Percentiles rank a stretch among this genome's conserved stretches.
phyloP scores from a whole-genome alignment of 257 asterid genomes.

The Rhazya stricta region DNA sequence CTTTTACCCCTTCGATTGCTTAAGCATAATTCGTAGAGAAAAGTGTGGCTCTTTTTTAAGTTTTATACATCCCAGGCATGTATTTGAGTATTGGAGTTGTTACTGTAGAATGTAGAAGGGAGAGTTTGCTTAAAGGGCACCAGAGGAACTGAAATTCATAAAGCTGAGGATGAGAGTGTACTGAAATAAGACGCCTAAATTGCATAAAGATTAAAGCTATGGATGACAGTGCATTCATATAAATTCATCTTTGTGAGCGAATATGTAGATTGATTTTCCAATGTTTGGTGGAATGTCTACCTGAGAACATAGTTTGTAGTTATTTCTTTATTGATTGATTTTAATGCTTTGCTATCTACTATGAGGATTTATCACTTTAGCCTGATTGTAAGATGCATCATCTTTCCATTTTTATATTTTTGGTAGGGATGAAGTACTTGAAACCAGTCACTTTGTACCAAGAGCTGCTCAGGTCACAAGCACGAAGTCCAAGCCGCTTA shows the following conservation, averaged over 20 bases:
- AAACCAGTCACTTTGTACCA: constrained; percentile 58
- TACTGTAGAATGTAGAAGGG: neutral
- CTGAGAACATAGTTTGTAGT: neutral
- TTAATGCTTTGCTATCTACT: too few relatives aligned
- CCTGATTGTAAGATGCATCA: neutral
- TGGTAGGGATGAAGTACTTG: constrained; percentile 60
- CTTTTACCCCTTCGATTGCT: too few relatives aligned
- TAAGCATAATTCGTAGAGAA: too few relatives aligned
- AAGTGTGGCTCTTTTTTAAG: too few relatives aligned
- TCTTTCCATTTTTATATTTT: neutral
- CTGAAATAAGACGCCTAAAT: neutral
- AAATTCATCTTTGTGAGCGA: neutral
- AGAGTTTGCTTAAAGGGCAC: neutral
- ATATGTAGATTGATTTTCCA: neutral
- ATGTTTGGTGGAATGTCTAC: constrained; percentile 7
- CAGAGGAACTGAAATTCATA: neutral
- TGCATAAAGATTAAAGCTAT: too few relatives aligned
- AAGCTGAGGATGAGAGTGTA: neutral
- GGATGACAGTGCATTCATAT: neutral
- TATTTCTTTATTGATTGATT: neutral
- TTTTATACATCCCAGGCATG: too few relatives aligned
- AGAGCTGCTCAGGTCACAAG: constrained; percentile 48
- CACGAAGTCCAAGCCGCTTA: constrained; percentile 39
- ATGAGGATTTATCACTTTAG: neutral
- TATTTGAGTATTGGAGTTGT: too few relatives aligned